Conservation (phyloP, 768 basidiomycete genomes). For the Omphalotus guepiniiformis region DNA sequence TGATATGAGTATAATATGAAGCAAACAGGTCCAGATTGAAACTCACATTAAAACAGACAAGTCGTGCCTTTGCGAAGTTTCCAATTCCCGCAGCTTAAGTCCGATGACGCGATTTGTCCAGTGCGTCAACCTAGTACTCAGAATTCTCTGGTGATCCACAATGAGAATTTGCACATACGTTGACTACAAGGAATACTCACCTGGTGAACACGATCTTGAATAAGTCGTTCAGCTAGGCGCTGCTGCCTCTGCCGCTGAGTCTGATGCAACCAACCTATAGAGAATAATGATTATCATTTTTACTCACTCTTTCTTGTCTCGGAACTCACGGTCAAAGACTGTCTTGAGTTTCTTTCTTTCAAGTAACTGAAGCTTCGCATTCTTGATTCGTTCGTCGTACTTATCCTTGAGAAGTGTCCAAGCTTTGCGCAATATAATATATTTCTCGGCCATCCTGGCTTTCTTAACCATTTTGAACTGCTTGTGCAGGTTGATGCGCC, state of each 20-base stretch:
- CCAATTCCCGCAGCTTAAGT: conserved; percentile 69
- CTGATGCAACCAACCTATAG: conserved; percentile 45
- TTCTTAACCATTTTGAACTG: conserved; percentile 47
- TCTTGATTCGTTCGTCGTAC: conserved; percentile 38
- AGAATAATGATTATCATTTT: conserved; percentile 7
- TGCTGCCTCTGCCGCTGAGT: conserved; percentile 34
- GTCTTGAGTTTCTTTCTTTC: conserved; percentile 33
- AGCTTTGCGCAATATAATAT: conserved; percentile 42
- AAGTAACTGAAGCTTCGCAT: conserved; percentile 40
- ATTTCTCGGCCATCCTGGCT: conserved; percentile 50
- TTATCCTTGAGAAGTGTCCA: conserved; percentile 48
- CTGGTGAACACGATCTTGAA: conserved; percentile 34
- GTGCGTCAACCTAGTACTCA: conserved; percentile 39
- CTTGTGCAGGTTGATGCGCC: conserved; percentile 52
- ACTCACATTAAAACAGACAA: conserved; percentile 28
- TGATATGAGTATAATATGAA: background rate
- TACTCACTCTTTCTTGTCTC: conserved; percentile 10
- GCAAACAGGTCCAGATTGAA: conserved; percentile 7
- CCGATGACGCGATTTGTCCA: conserved; percentile 78
- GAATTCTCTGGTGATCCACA: conserved; percentile 40
- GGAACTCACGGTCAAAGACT: conserved; percentile 31
- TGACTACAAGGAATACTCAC: conserved; percentile 29
- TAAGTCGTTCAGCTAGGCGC: conserved; percentile 39
- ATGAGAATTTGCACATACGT: no score
- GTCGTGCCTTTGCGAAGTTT: conserved; percentile 46